Base-by-base conservation (phyloP, 768 basidiomycete species). In the Rhizopogon vesiculosus region DNA sequence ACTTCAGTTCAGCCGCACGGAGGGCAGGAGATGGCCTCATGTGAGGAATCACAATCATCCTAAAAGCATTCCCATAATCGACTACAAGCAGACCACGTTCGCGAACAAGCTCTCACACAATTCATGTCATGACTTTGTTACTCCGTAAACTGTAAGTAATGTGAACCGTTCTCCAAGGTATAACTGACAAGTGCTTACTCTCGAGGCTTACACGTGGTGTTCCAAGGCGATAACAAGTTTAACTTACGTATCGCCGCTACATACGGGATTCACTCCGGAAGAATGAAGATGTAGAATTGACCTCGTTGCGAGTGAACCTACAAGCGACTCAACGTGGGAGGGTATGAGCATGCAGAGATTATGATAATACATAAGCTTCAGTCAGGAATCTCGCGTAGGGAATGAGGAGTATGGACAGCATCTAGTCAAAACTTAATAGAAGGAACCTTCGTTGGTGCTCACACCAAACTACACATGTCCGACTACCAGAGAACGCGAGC, bases 51-150 rank as follows among this genome's bases (percentile, higher is more conserved):
- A 83, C 81, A 49, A 25, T 25, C 25, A 25, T 25, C 25, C 25
- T 25, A 25, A 25, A 25, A 25, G 4, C 25, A 25, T 69, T 5
- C 84, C 83, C 2, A 81, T 81, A 74, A 83, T 78, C 2, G 81
- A 82, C 81, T 84, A 66, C 9, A 57, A 28, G 9, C 10, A 45
- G 18, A 25, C 22, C n/a, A 75, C 80, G 63, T 67, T 84, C 84
- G 58, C 83, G 84, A 19, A 81, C 81, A 4, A 87, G 76, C 68
- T 84, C 85, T 52, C 84, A 71, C 39, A 86, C 72, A 54, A 85
- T 79, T 84, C 84, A 86, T 58, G 82, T 84, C 83, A 86, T 58
- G 82, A 81, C 15, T 81, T 25, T 25, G 25, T 25, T 33, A 33
- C 31, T 33, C 22, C 18, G 39, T 35, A 40, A 19, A 19, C 31